Evolutionary conservation across 257 asterid genomes (phyloP).

Genomic region (Pogostemon cablin): DNA sequence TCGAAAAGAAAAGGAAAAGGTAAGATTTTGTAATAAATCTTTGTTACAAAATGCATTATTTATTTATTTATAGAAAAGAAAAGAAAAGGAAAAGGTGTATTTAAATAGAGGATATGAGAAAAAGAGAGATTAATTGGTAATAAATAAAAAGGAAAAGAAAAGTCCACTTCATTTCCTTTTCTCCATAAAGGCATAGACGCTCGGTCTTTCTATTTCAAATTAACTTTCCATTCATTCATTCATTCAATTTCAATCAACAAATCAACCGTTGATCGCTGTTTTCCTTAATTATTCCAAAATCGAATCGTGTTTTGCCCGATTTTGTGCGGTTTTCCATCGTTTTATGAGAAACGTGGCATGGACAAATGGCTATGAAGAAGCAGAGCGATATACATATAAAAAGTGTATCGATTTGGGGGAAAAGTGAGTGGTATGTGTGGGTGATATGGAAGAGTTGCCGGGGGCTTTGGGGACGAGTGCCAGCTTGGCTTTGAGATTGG

Average conservation of each 20-base stretch:
- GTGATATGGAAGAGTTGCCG: conserved; percentile 85
- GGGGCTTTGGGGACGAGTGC: conserved; percentile 92
- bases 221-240: conserved; percentile 8
- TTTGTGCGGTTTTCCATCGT: not conserved
- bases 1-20: not conserved
- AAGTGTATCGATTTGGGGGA: conserved; percentile 18
- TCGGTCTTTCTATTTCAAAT: conserved; percentile 4
- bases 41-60: not conserved
- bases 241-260: not conserved
- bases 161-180: not conserved
- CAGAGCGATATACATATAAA: conserved; percentile 24
- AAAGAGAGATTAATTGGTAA: not conserved
- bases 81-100: not conserved
- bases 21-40: too few relatives aligned
- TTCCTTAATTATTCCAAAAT: not conserved
- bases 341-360: conserved; percentile 45
- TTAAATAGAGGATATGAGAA: too few relatives aligned
- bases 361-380: conserved; percentile 46
- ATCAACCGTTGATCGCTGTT: conserved; percentile 16
- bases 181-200: too few relatives aligned
- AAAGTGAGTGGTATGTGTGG: conserved; percentile 28
- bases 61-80: not conserved
- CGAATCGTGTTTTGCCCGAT: not conserved
- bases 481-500: conserved; percentile 88
- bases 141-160: not conserved